Evolutionary conservation across 768 basidiomycete genomes (phyloP).

Genomic region (Lactarius trivialis): DNA sequence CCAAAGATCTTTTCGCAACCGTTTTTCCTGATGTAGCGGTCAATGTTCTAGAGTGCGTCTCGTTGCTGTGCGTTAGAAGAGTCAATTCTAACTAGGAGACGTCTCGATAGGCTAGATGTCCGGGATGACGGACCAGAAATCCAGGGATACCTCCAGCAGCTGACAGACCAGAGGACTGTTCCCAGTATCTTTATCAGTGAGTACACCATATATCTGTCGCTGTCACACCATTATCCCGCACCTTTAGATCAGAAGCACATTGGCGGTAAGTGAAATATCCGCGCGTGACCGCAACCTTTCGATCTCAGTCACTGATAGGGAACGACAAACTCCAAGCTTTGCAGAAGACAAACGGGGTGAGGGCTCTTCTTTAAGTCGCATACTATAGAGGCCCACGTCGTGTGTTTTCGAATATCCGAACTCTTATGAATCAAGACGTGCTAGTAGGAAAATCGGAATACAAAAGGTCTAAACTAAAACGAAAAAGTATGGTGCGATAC

Average conservation of each 20-base stretch:
- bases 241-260: conserved; percentile 44
- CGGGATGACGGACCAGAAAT: conserved; percentile 53
- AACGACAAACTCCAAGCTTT: conserved; percentile 20
- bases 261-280: conserved; percentile 38
- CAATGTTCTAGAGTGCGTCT: conserved; percentile 34
- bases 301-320: conserved; percentile 1
- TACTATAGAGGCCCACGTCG: neutral
- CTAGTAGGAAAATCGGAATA: neutral
- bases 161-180: conserved; percentile 65
- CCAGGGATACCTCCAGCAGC: conserved; percentile 55
- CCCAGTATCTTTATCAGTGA: conserved; percentile 73
- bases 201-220: conserved; percentile 15
- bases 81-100: neutral
- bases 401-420: neutral
- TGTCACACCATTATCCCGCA: neutral
- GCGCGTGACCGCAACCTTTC: neutral
- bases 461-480: neutral
- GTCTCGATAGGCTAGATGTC: conserved; percentile 45
- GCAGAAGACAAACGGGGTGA: conserved; percentile 12
- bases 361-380: conserved; percentile 12
- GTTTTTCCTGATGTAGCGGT: conserved; percentile 29
- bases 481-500: neutral
- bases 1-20: conserved; percentile 33
- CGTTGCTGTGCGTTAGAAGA: neutral
- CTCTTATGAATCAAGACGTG: neutral